Base-by-base conservation (phyloP, 345 rosid genomes). In the Arabidopsis suecica region DNA sequence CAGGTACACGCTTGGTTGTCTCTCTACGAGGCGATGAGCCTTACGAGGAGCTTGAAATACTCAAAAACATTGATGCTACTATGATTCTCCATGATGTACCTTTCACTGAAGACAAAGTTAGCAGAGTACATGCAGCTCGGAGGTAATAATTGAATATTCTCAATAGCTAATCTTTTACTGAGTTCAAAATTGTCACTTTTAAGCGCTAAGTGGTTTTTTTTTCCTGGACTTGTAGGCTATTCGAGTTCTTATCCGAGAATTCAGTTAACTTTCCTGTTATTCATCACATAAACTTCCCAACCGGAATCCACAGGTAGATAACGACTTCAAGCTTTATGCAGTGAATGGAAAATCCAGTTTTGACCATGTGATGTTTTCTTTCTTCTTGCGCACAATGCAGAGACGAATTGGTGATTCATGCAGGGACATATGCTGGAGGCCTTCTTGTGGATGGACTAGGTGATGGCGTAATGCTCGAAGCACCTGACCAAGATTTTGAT, bases 371-470 rank as follows among this genome's bases (percentile, higher is more conserved):
- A 20, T 67, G 22, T 58, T 54, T 63, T 69, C 61, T 23, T 69
- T 57, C 65, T 77, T 70, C 54, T 69, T 12, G 18, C 37, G 14
- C 4, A 25, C 14, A 57, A 68, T 83, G 80, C 83, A 92, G 97
- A 84, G 99, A 95, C 68, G 97, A 92, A 73, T 80, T 95, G 79
- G 99, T 95, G 75, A 95, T 92, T 74, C 82, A 84, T 20, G 97
- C 99, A 5, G 99, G 99, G 61, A 58, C 93, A 42, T 87, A 89
- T 50, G 93, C 88, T 0, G 97, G 99, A 69, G 93, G 86, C 30
- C 96, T 95, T 75, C 81, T 95, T 49, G 99, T 95, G 0, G 99
- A 95, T 82, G 99, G 99, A 59, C 96, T 95, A 6, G 99, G 97
- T 28, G 99, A 95, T 77, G 99, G 99, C 65, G 14, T 95, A 78